phyloP scores from a whole-genome alignment of 495 filamentous ascomycete genomes.

The Penicillium antarcticum region DNA sequence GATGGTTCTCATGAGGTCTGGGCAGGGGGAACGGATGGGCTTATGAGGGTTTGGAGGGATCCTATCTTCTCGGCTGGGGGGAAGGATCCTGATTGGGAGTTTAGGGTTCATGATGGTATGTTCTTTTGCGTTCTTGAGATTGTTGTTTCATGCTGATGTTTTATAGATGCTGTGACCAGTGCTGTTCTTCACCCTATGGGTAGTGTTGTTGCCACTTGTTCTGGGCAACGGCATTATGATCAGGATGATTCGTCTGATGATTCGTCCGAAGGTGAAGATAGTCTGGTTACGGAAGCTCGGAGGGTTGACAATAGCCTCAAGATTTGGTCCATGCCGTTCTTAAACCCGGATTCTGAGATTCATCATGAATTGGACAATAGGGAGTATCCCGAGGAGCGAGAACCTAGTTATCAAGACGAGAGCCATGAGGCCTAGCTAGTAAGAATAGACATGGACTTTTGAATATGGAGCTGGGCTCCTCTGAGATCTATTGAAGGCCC shows the following conservation, averaged over 20 bases:
- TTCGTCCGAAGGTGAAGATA: neutral
- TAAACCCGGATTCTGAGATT: neutral
- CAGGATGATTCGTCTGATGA: conserved; percentile 12
- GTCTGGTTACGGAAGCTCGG: neutral
- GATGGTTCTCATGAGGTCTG: conserved; percentile 68
- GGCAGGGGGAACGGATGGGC: conserved; percentile 80
- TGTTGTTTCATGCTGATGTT: conserved; percentile 12
- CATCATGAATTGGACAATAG: neutral
- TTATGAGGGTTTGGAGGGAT: conserved; percentile 72
- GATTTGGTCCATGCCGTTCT: conserved; percentile 54
- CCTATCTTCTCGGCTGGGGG: conserved; percentile 52
- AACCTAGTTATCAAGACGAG: no score
- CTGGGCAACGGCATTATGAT: conserved; percentile 51
- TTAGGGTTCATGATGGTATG: conserved; percentile 54
- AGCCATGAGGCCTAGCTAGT: no score
- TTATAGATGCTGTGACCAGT: conserved; percentile 55
- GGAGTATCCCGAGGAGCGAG: no score
- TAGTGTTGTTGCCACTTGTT: conserved; percentile 70
- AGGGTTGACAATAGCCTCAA: conserved; percentile 60
- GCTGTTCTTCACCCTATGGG: conserved; percentile 65
- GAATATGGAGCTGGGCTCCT: no score
- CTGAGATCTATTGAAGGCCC: no score
- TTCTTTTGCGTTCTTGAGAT: neutral
- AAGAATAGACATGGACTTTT: no score
- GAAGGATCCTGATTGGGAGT: conserved; percentile 54